These are phyloP conservation scores for Hypholoma sublateritium DNA, from an alignment of 768 basidiomycete genomes.

Conservation along the genomic window DNA sequence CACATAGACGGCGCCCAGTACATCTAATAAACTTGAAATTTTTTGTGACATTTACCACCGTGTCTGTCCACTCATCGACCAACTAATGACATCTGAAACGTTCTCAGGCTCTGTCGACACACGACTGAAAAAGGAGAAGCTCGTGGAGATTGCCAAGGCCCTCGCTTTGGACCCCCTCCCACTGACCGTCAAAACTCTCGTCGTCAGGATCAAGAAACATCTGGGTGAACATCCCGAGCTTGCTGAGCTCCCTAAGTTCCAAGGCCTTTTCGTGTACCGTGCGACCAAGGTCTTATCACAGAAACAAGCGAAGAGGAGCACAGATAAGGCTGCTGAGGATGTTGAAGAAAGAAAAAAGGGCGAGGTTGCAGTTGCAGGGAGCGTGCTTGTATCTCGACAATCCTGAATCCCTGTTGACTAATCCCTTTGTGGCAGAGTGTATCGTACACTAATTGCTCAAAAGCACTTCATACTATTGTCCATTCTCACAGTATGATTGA, in stretches of 20 bases:
- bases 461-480: no score
- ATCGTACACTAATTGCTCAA: no score
- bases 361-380: no score
- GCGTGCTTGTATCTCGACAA: no score
- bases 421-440: no score
- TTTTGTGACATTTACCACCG: neutral
- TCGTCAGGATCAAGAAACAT: neutral
- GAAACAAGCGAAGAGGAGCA: conserved; percentile 3
- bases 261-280: neutral
- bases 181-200: neutral
- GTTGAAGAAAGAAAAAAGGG: no score
- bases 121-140: neutral
- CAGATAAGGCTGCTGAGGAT: neutral
- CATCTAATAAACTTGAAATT: neutral
- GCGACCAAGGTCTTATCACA: neutral
- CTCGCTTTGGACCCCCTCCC: neutral
- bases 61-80: neutral
- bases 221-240: neutral
- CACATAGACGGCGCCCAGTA: neutral
- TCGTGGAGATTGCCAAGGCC: neutral
- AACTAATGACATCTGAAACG: neutral
- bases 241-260: neutral
- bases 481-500: no score
- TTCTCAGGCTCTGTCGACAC: neutral
- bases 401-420: no score